Evolutionary conservation across 345 rosid species (phyloP).

Genomic region (Brassica incana): DNA sequence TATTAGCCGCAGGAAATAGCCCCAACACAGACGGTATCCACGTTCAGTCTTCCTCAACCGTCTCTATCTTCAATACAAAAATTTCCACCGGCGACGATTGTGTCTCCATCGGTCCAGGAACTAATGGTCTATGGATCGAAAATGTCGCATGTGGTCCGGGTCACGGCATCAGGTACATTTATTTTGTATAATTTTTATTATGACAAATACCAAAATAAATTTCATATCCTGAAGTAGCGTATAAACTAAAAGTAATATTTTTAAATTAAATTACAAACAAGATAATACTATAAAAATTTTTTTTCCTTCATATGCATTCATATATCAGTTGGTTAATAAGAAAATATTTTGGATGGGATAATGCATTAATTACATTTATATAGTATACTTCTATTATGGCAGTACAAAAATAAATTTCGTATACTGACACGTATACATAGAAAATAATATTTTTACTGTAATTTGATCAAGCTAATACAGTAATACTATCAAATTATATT

Average conservation of each 20-base stretch:
- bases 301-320: too few species aligned
- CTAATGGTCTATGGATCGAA: constrained; percentile 55
- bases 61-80: constrained; percentile 49
- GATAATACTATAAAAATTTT: too few species aligned
- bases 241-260: neutral
- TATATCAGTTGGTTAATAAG: neutral
- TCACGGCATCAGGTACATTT: constrained; percentile 59
- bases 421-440: too few species aligned
- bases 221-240: too few species aligned
- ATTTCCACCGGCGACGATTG: constrained; percentile 74
- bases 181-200: too few species aligned
- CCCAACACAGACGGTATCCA: constrained; percentile 87
- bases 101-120: constrained; percentile 66
- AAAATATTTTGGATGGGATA: too few species aligned
- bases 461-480: too few species aligned
- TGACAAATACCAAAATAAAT: too few species aligned
- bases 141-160: constrained; percentile 69
- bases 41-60: constrained; percentile 48
- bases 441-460: too few species aligned
- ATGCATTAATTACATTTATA: too few species aligned
- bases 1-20: constrained; percentile 57
- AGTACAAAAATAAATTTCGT: too few species aligned
- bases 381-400: too few species aligned
- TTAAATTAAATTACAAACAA: neutral
- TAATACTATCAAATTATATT: neutral